A percentile compares a stretch with the other conserved stretches of the same genome.
Conservation (phyloP, 2,329 filamentous ascomycete species). For the Alternaria postmessia region DNA sequence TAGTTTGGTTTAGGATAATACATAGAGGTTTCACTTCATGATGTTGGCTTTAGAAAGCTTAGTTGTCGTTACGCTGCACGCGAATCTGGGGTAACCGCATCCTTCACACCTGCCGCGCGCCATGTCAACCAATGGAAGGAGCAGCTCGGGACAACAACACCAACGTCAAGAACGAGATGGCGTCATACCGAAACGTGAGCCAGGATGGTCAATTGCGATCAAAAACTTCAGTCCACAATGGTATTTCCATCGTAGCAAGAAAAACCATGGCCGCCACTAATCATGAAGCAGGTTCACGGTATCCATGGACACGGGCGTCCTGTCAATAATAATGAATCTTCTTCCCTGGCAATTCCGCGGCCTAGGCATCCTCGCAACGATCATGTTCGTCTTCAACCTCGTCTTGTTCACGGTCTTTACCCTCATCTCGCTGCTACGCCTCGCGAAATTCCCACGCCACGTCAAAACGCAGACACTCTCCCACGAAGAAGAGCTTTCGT, state of each 20-base stretch:
- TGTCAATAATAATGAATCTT: constrained; percentile 64
- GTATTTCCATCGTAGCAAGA: neutral
- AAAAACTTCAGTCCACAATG: constrained; percentile 28
- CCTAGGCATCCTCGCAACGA: constrained; percentile 20
- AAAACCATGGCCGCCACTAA: neutral
- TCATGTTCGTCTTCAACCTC: constrained; percentile 29
- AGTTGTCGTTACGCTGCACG: neutral
- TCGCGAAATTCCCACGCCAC: constrained; percentile 13
- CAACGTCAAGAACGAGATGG: neutral
- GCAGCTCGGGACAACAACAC: neutral
- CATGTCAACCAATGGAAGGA: neutral
- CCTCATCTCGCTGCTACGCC: constrained; percentile 18
- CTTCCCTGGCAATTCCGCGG: constrained; percentile 68
- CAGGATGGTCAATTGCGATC: constrained; percentile 24
- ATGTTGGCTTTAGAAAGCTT: neutral
- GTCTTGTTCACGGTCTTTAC: constrained; percentile 21
- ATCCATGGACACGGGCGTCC: constrained; percentile 67
- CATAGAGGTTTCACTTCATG: neutral
- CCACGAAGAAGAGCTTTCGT: constrained; percentile 69
- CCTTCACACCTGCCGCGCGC: neutral
- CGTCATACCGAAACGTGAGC: constrained; percentile 9
- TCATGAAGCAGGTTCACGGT: constrained; percentile 21
- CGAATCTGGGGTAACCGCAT: neutral
- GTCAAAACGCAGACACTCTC: constrained; percentile 58
- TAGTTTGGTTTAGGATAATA: neutral